Percentiles rank a stretch among this genome's conserved stretches.
phyloP scores from a whole-genome alignment of 1,284 basidiomycete genomes.

The Chondrostereum purpureum region DNA sequence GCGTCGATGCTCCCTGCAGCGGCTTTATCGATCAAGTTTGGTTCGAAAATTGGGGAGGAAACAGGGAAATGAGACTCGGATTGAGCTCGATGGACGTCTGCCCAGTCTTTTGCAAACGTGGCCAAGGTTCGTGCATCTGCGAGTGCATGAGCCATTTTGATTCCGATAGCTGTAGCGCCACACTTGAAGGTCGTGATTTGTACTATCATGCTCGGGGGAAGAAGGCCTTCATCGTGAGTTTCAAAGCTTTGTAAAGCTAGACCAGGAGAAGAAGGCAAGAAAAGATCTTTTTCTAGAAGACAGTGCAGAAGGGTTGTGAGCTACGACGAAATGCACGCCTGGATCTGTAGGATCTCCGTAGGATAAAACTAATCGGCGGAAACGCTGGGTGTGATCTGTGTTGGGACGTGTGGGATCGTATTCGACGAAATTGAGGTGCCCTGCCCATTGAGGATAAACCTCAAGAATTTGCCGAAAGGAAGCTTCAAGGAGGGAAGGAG shows the following conservation, averaged over 20 bases:
- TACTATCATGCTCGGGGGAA: constrained; percentile 24
- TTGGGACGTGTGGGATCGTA: constrained; percentile 17
- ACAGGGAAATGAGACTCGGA: constrained; percentile 9
- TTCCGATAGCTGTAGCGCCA: constrained; percentile 21
- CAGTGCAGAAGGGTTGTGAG: constrained; percentile 14
- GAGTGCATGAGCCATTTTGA: constrained; percentile 30
- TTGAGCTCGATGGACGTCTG: constrained; percentile 18
- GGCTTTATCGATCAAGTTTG: constrained; percentile 24
- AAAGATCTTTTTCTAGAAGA: constrained; percentile 14
- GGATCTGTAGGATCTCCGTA: constrained; percentile 30
- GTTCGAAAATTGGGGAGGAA: constrained; percentile 26
- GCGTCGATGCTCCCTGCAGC: constrained; percentile 28
- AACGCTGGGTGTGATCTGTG: constrained; percentile 25
- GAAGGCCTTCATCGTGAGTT: constrained; percentile 18
- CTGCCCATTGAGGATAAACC: constrained; percentile 33
- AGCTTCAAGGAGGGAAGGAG: constrained; percentile 12
- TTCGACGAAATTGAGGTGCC: constrained; percentile 26
- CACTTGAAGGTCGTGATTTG: constrained; percentile 31
- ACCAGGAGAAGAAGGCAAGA: constrained; percentile 14
- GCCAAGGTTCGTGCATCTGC: constrained; percentile 33
- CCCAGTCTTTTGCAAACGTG: constrained; percentile 34
- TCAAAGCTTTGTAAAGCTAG: constrained; percentile 22
- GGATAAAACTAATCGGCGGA: constrained; percentile 25
- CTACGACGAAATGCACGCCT: constrained; percentile 29
- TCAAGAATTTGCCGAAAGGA: constrained; percentile 25